Evolutionary conservation across 2,329 filamentous ascomycete genomes (phyloP).

Genomic region (Hansfordia pulvinata): DNA sequence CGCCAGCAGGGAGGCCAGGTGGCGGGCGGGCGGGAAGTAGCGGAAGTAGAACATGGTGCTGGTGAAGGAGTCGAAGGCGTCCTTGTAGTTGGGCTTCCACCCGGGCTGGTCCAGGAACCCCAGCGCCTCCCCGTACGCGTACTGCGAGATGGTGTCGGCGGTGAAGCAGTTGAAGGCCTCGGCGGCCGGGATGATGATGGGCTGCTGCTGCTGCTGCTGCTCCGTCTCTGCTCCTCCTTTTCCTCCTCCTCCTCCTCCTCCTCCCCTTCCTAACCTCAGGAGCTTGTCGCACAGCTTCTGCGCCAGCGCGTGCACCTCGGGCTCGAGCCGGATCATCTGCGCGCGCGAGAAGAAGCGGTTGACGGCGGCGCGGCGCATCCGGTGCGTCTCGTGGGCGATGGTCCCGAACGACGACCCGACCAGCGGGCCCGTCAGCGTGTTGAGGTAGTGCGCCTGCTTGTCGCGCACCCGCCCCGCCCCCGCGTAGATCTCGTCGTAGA

Average conservation of each 20-base stretch:
- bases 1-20: conserved; percentile 7
- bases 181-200: conserved; percentile 7
- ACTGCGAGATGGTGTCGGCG: conserved; percentile 12
- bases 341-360: conserved; percentile 13
- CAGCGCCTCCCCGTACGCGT: conserved; percentile 9
- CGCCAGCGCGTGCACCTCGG: conserved; percentile 7
- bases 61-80: conserved; percentile 9
- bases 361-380: conserved; percentile 9
- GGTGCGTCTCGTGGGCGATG: conserved; percentile 13
- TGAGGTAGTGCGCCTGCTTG: conserved; percentile 12
- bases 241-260: conserved; percentile 20
- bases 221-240: conserved; percentile 20
- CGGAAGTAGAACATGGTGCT: conserved; percentile 10
- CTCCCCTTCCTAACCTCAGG: conserved; percentile 16
- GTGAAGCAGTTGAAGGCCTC: conserved; percentile 8
- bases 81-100: conserved; percentile 12
- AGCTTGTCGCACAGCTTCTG: conserved; percentile 14
- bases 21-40: conserved; percentile 7
- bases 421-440: conserved; percentile 10
- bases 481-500: conserved; percentile 10
- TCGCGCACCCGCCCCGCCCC: conserved; percentile 8
- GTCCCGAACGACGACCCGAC: conserved; percentile 10
- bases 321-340: conserved; percentile 16
- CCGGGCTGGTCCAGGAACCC: conserved; percentile 11
- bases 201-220: conserved; percentile 18